Conservation (phyloP, 441 rosid genomes). For the Iberis amara region DNA sequence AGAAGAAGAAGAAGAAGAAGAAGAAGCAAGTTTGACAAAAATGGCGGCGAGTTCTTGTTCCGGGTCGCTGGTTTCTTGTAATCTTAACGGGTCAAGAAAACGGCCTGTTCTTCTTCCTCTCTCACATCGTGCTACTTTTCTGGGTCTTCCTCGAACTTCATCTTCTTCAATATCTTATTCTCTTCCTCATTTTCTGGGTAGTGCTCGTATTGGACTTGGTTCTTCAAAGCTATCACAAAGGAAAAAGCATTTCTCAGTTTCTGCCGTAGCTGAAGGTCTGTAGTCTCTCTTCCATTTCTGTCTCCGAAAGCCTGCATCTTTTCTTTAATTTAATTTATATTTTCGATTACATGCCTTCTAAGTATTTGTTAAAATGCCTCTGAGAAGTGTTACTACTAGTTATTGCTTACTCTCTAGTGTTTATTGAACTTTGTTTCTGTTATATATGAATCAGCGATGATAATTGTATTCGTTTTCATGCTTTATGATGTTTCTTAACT, state of each 20-base stretch:
- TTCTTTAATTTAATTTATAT: neutral
- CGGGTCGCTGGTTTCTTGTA: constrained; percentile 43
- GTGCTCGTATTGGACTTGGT: constrained; percentile 32
- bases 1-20: constrained; percentile 8
- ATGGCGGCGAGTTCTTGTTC: constrained; percentile 63
- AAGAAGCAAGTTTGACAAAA: constrained; percentile 21
- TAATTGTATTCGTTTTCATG: neutral
- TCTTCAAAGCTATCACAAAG: constrained; percentile 31
- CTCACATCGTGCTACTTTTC: constrained; percentile 40
- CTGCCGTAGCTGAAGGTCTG: constrained; percentile 66
- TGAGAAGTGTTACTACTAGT: constrained; percentile 4
- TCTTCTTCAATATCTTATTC: constrained; percentile 49
- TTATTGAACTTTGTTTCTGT: neutral
- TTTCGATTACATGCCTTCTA: neutral
- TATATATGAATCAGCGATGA: neutral
- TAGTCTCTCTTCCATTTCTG: constrained; percentile 1
- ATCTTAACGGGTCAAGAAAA: constrained; percentile 51
- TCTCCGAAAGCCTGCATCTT: constrained; percentile 17
- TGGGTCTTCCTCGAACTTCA: constrained; percentile 48
- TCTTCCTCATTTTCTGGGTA: constrained; percentile 47
- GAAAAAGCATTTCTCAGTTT: constrained; percentile 56
- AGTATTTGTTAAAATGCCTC: constrained; percentile 27
- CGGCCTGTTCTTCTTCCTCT: constrained; percentile 37
- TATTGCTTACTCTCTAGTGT: neutral
- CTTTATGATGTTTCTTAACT: too few species aligned